These are phyloP conservation scores for Gamarada debralockiae DNA, from an alignment of 495 filamentous ascomycete species.

Conservation along the genomic window DNA sequence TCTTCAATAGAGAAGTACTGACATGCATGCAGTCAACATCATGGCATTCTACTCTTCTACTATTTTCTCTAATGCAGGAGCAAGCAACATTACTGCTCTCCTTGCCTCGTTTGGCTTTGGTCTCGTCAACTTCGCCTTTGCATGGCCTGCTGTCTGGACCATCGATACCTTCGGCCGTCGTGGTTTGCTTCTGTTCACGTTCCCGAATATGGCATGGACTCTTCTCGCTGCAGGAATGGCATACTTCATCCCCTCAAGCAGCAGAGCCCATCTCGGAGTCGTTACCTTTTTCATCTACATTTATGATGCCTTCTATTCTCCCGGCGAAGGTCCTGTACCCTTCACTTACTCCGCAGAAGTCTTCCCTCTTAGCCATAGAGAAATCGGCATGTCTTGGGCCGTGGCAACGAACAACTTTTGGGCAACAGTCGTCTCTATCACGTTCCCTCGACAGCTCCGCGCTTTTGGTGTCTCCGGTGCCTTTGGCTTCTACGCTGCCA, in stretches of 20 bases:
- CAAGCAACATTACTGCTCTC: slow-evolving; percentile 37
- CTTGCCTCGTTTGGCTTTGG: slow-evolving; percentile 59
- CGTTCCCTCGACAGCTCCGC: slow-evolving; percentile 62
- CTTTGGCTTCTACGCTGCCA: slow-evolving; percentile 60
- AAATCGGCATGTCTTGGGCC: slow-evolving; percentile 74
- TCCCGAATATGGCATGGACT: slow-evolving; percentile 56
- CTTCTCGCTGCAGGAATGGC: slow-evolving; percentile 57
- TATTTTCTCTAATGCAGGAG: slow-evolving; percentile 52
- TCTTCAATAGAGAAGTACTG: background rate
- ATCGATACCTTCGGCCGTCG: slow-evolving; percentile 64
- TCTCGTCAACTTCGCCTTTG: slow-evolving; percentile 55
- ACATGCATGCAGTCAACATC: slow-evolving; percentile 47
- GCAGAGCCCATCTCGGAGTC: slow-evolving; percentile 41
- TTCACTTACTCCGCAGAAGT: slow-evolving; percentile 54
- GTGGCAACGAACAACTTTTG: slow-evolving; percentile 71
- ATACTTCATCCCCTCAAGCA: slow-evolving; percentile 44
- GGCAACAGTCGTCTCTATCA: slow-evolving; percentile 68
- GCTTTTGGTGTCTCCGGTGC: slow-evolving; percentile 42
- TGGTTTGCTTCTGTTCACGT: slow-evolving; percentile 59
- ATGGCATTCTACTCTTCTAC: slow-evolving; percentile 67
- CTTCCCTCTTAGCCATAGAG: slow-evolving; percentile 71
- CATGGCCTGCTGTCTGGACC: slow-evolving; percentile 64
- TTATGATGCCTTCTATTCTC: slow-evolving; percentile 65
- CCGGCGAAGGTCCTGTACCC: slow-evolving; percentile 42
- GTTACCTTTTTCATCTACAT: slow-evolving; percentile 66